Conservation (phyloP, 1,139 yeast genomes). For the Protomyces arabidopsidicola region DNA sequence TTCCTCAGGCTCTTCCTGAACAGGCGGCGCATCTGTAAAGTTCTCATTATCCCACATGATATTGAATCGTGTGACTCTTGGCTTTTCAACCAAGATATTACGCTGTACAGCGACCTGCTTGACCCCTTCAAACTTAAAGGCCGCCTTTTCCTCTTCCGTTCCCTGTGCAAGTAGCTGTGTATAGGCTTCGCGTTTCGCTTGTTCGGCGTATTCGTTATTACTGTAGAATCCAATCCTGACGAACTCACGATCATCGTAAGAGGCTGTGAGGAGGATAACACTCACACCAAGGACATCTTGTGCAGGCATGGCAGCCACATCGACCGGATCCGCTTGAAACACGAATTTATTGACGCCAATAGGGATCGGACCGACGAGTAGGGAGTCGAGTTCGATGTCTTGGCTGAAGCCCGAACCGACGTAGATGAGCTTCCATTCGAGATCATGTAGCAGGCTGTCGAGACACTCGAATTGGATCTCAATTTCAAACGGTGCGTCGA, state of each 20-base stretch:
- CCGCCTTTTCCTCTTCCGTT: slow-evolving; percentile 91
- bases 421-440: slow-evolving; percentile 95
- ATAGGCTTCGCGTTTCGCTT: slow-evolving; percentile 1
- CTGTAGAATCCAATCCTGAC: slow-evolving; percentile 97
- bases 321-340: slow-evolving; percentile 93
- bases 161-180: slow-evolving; percentile 4
- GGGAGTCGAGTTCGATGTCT: slow-evolving; percentile 92
- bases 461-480: slow-evolving; percentile 96
- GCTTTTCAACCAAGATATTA: slow-evolving; percentile 92
- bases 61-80: slow-evolving; percentile 92
- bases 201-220: slow-evolving; percentile 68
- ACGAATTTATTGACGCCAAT: slow-evolving; percentile 92
- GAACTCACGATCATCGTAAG: slow-evolving; percentile 88
- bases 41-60: slow-evolving; percentile 63
- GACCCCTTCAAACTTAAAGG: slow-evolving; percentile 57
- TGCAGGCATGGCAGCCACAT: slow-evolving; percentile 92
- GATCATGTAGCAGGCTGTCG: slow-evolving; percentile 63
- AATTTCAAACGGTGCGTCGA: slow-evolving; percentile 88
- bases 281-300: slow-evolving; percentile 92
- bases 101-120: slow-evolving; percentile 92
- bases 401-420: slow-evolving; percentile 87
- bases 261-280: slow-evolving; percentile 83
- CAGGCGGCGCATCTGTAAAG: slow-evolving; percentile 31
- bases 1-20: slow-evolving; percentile 31
- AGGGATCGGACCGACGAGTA: slow-evolving; percentile 95